phyloP scores from a whole-genome alignment of 371 early-diverging fungal genomes.

The Mucor indicus region DNA sequence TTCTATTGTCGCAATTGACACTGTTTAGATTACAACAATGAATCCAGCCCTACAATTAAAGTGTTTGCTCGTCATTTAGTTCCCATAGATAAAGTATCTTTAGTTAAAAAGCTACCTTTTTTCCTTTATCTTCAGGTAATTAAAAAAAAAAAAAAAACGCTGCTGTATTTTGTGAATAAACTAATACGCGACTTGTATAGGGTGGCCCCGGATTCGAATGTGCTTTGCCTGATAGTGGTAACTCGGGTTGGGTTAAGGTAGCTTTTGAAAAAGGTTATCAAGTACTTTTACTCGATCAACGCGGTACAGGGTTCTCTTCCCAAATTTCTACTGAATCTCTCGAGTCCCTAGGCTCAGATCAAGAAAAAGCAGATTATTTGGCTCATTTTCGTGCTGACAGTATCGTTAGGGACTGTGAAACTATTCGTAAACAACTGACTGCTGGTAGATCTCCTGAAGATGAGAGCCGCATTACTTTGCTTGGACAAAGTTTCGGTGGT shows the following conservation, averaged over 20 bases:
- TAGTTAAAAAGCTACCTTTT: constrained; percentile 53
- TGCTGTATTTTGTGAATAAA: not conserved
- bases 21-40: constrained; percentile 39
- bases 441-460: constrained; percentile 18
- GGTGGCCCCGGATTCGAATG: constrained; percentile 66
- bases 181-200: constrained; percentile 7
- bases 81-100: constrained; percentile 42
- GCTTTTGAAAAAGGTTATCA: constrained; percentile 65
- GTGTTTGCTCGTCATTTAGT: constrained; percentile 62
- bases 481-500: constrained; percentile 77
- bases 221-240: constrained; percentile 40
- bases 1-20: not conserved
- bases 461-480: constrained; percentile 37
- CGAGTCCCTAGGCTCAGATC: constrained; percentile 33
- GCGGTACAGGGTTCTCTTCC: constrained; percentile 71
- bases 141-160: not conserved
- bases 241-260: constrained; percentile 63
- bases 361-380: constrained; percentile 61
- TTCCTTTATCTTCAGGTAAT: constrained; percentile 59
- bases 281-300: constrained; percentile 69
- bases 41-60: constrained; percentile 30
- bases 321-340: constrained; percentile 58
- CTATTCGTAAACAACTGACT: constrained; percentile 58
- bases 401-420: constrained; percentile 71
- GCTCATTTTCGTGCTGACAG: constrained; percentile 71